phyloP scores from a whole-genome alignment of 73 alveolate genomes.

The Stentor coeruleus region DNA sequence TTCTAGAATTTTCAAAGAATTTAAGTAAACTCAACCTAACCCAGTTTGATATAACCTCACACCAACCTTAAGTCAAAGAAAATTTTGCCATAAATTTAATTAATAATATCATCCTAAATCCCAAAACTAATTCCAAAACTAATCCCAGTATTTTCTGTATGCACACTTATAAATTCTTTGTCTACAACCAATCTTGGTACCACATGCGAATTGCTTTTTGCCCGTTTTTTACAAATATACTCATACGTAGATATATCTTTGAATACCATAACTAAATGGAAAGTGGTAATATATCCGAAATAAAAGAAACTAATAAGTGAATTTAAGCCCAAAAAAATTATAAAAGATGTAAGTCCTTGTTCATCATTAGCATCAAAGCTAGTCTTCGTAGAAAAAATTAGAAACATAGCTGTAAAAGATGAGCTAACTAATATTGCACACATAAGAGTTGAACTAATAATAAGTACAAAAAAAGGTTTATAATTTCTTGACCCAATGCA shows the following conservation, averaged over 20 bases:
- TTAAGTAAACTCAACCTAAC: too few species aligned
- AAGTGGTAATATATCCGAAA: neutral
- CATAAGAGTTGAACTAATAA: neutral
- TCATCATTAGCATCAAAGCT: neutral
- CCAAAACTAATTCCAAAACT: too few species aligned
- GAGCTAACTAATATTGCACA: neutral
- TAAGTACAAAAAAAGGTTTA: slow-evolving; percentile 36
- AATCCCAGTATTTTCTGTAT: too few species aligned
- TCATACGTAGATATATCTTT: neutral
- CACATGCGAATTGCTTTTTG: too few species aligned
- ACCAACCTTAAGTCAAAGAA: too few species aligned
- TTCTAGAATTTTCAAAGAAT: too few species aligned
- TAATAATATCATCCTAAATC: too few species aligned
- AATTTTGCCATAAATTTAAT: too few species aligned
- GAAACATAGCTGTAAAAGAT: neutral
- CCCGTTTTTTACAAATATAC: neutral
- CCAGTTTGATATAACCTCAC: too few species aligned
- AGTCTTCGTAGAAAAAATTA: too few species aligned
- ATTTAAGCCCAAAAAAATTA: neutral
- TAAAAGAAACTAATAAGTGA: neutral
- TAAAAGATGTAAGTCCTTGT: neutral
- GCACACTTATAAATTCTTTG: too few species aligned
- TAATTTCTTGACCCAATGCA: slow-evolving; percentile 57
- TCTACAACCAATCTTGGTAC: too few species aligned
- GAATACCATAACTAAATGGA: neutral